Evolutionary conservation across 2,329 filamentous ascomycete genomes (phyloP), one percentile per base, ranked within the genome.

Genomic region (Lachnellula arida): DNA sequence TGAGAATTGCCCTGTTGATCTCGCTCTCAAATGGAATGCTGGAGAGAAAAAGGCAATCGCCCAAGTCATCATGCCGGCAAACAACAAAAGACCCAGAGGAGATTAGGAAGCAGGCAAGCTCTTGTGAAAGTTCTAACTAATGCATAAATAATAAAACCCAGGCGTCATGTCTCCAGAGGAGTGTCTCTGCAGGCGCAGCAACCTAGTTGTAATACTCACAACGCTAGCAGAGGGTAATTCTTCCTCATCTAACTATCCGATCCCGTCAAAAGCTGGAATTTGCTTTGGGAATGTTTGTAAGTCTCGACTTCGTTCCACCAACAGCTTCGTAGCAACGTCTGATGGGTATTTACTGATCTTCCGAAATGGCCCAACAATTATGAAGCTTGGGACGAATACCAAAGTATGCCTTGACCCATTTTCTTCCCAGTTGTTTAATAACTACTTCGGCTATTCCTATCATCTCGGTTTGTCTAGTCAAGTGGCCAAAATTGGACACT

Each of bases 41-140:
- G 57, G 54, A 44, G 61, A 65, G 53, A 46, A 63, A 58, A 42
- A 48, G 43, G 56, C 66, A 55, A 73, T 71, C 28, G 28, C 28
- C 58, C 70, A 68, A 1, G 67, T 71, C 6, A 68, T 68, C 22
- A 68, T 68, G 64, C 65, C 68, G 25, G 88, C 88, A 48, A 89
- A 91, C 72, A 87, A 91, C 69, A 88, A 86, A 67, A 78, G 86
- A 39, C 80, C 88, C 0, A 88, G 88, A 8, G 88, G 88, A n/a
- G 87, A 91, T 68, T 92, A 88, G 88, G 87, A 91, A 64, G 87
- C 80, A 6, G 78, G 78, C 58, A 76, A 73, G 12, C 39, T 19
- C 49, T 53, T 9, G 9, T 34, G 19, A 12, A 32, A 32, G 12
- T 32, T 23, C 5, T 35, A 43, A 37, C 42, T n/a, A 50, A 40